Conservation (phyloP, 371 early-diverging fungal species). For the Capillidium heterosporum region DNA sequence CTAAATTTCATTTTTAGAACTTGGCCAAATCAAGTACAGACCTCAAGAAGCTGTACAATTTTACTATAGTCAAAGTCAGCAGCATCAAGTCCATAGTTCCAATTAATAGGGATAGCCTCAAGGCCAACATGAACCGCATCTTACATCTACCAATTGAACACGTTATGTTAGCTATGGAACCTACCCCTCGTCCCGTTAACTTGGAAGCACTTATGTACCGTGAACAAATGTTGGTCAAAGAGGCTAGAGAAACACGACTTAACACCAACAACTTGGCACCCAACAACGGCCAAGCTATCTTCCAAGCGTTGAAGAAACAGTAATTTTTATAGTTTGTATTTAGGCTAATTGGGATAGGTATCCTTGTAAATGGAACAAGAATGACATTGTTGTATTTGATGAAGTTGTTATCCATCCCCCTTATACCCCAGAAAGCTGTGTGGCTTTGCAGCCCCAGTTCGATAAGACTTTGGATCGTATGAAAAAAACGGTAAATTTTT, state of each 20-base stretch:
- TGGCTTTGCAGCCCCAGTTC: constrained; percentile 33
- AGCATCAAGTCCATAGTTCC: neutral
- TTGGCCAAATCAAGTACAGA: constrained; percentile 14
- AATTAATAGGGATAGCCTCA: neutral
- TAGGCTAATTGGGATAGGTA: constrained; percentile 19
- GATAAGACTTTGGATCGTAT: constrained; percentile 37
- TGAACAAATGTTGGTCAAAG: constrained; percentile 32
- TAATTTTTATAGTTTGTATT: constrained; percentile 13
- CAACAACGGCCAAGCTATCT: constrained; percentile 50
- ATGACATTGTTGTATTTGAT: constrained; percentile 61
- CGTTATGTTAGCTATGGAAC: constrained; percentile 12
- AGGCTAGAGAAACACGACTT: constrained; percentile 28
- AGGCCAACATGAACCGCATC: neutral
- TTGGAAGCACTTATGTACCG: constrained; percentile 33
- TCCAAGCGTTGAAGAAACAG: constrained; percentile 61
- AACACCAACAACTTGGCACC: constrained; percentile 59
- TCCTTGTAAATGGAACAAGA: constrained; percentile 65
- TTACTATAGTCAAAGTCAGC: neutral
- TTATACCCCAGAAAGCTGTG: constrained; percentile 49
- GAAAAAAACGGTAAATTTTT: constrained; percentile 54
- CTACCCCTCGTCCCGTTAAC: constrained; percentile 20
- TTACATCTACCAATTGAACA: constrained; percentile 3
- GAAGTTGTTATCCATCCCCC: constrained; percentile 62
- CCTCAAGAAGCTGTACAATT: constrained; percentile 33
- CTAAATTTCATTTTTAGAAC: no score